These are phyloP conservation scores for Monosporozyma yasuniensis DNA, from an alignment of 805 yeast species.

Conservation along the genomic window DNA sequence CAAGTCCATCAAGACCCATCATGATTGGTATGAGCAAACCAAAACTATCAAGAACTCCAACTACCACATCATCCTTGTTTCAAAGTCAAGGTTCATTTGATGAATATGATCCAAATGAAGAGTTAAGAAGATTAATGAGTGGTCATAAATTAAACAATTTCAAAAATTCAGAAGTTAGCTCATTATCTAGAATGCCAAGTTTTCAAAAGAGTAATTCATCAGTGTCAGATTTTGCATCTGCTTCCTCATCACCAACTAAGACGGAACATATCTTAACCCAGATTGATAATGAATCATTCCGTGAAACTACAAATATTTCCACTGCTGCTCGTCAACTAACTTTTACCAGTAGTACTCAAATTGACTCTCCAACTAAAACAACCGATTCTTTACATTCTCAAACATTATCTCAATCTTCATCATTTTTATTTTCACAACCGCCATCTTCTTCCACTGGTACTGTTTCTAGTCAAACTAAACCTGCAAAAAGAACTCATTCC, in stretches of 20 bases:
- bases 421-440: constrained; percentile 1
- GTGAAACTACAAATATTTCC: constrained; percentile 8
- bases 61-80: constrained; percentile 5
- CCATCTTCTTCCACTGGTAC: background rate
- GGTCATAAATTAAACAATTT: constrained; percentile 21
- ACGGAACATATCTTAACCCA: constrained; percentile 3
- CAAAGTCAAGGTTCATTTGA: constrained; percentile 29
- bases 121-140: constrained; percentile 14
- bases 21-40: background rate
- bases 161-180: constrained; percentile 8
- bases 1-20: background rate
- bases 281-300: constrained; percentile 4
- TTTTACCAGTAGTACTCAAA: constrained; percentile 9
- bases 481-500: constrained; percentile 11
- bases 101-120: constrained; percentile 24
- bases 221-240: background rate
- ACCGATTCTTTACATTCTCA: background rate
- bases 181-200: constrained; percentile 7
- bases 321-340: constrained; percentile 12
- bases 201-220: constrained; percentile 3
- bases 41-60: constrained; percentile 2
- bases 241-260: constrained; percentile 7
- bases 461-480: constrained; percentile 2
- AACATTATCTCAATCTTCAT: background rate
- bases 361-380: background rate